Evolutionary conservation across 2,329 filamentous ascomycete species (phyloP).

Genomic region (Alternaria tenuissima): DNA sequence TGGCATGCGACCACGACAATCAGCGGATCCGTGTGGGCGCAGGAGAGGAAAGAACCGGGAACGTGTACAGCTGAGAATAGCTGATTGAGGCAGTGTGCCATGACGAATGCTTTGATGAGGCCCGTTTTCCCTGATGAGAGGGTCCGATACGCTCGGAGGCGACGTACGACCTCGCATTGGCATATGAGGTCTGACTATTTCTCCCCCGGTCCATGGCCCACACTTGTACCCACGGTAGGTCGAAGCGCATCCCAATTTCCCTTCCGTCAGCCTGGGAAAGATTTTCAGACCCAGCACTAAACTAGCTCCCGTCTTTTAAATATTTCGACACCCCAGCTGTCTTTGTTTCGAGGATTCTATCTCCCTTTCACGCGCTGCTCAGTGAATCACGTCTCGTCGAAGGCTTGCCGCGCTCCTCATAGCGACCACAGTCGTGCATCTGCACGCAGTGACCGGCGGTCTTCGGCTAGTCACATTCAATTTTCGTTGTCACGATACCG

Average conservation of each 20-base stretch:
- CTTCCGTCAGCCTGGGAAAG: conserved; percentile 35
- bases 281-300: conserved; percentile 39
- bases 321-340: conserved; percentile 26
- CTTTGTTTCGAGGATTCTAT: conserved; percentile 25
- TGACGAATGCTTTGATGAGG: conserved; percentile 27
- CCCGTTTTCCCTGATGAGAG: neutral
- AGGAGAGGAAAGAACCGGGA: conserved; percentile 24
- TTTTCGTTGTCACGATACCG: conserved; percentile 16
- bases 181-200: conserved; percentile 22
- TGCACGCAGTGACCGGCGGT: conserved; percentile 38
- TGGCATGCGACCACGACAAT: conserved; percentile 19
- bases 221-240: conserved; percentile 30
- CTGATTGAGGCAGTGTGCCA: conserved; percentile 25
- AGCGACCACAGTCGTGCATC: conserved; percentile 38
- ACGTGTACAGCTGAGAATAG: conserved; percentile 21
- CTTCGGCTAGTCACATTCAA: conserved; percentile 29
- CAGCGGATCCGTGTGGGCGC: conserved; percentile 14
- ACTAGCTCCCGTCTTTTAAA: conserved; percentile 46
- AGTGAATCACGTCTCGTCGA: conserved; percentile 23
- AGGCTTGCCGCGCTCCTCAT: conserved; percentile 28
- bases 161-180: conserved; percentile 9
- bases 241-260: conserved; percentile 32
- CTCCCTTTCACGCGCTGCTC: conserved; percentile 15
- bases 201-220: conserved; percentile 16
- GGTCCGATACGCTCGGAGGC: conserved; percentile 18